phyloP scores from a whole-genome alignment of 202 grass and related monocot genomes.

The Elaeis oleifera region DNA sequence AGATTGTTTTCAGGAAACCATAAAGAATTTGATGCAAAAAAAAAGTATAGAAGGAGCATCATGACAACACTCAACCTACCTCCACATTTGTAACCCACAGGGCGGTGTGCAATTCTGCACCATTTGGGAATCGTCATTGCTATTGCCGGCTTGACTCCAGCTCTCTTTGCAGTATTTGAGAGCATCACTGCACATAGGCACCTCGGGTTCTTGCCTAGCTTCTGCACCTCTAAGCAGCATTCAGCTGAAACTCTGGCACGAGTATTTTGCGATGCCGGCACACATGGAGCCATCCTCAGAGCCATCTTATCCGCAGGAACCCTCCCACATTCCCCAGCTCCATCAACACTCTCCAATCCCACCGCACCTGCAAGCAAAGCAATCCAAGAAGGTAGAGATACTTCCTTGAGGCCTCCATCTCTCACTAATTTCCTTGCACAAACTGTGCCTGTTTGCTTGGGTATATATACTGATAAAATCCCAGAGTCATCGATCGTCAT shows the following conservation, averaged over 20 bases:
- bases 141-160: slow-evolving; percentile 40
- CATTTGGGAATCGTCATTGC: slow-evolving; percentile 62
- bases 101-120: slow-evolving; percentile 39
- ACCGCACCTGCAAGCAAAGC: background rate
- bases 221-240: slow-evolving; percentile 42
- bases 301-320: slow-evolving; percentile 34
- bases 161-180: slow-evolving; percentile 30
- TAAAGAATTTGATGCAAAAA: too few species aligned
- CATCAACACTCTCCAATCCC: background rate
- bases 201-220: slow-evolving; percentile 34
- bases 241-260: slow-evolving; percentile 2
- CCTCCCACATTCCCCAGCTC: slow-evolving; percentile 30
- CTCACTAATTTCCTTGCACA: too few species aligned
- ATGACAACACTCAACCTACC: slow-evolving; percentile 1
- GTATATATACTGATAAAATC: too few species aligned
- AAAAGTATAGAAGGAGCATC: too few species aligned
- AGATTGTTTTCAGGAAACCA: too few species aligned
- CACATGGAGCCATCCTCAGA: slow-evolving; percentile 42
- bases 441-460: too few species aligned
- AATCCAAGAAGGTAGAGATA: background rate
- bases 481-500: too few species aligned
- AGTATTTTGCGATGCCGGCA: slow-evolving; percentile 24
- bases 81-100: slow-evolving; percentile 58
- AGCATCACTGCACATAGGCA: slow-evolving; percentile 65
- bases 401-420: slow-evolving; percentile 11